phyloP scores from a whole-genome alignment of 306 rosid genomes.

The apple (Malus domestica) region DNA sequence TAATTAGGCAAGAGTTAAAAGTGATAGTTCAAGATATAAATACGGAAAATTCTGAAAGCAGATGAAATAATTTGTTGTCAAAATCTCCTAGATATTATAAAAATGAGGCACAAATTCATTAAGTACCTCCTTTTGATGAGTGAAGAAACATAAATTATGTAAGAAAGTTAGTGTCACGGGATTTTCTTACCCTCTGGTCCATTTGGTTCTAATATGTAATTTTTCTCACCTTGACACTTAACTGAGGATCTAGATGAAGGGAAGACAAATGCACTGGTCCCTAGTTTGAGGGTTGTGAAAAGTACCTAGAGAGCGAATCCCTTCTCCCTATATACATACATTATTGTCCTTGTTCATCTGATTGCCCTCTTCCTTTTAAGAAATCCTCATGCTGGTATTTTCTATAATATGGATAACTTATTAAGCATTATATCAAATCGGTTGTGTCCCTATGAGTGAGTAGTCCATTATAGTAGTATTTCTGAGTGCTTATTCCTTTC shows the following conservation, averaged over 20 bases:
- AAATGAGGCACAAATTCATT: background rate
- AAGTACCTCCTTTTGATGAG: background rate
- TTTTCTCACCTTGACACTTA: background rate
- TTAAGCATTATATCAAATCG: background rate
- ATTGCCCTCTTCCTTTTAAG: background rate
- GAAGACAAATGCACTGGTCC: background rate
- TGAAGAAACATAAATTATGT: background rate
- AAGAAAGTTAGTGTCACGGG: background rate
- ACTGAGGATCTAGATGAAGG: background rate
- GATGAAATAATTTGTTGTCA: background rate
- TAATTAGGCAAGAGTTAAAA: background rate
- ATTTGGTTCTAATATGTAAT: background rate
- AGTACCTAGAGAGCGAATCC: background rate
- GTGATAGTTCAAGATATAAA: background rate
- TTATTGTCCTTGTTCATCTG: background rate
- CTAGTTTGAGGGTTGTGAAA: background rate
- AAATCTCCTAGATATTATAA: background rate
- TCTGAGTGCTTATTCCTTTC: background rate
- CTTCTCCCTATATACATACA: background rate
- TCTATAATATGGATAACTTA: background rate
- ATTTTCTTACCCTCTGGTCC: background rate
- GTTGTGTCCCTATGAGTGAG: background rate
- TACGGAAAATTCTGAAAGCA: background rate
- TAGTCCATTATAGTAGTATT: background rate
- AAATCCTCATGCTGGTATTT: background rate